Conservation (phyloP, 148 eudicot genomes). For the Chenopodium berlandieri region DNA sequence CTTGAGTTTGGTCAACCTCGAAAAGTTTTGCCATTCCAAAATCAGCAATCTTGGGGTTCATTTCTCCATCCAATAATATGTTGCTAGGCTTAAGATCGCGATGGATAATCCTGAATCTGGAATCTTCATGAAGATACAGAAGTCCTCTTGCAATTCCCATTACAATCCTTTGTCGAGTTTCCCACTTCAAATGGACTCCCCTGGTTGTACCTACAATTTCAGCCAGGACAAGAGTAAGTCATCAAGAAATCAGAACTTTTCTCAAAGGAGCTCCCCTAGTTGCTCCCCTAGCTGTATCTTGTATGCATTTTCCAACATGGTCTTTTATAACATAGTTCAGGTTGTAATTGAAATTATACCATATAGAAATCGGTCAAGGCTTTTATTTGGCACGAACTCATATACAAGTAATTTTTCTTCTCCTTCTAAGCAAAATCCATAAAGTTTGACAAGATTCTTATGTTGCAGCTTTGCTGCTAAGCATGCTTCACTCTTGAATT, state of each 20-base stretch:
- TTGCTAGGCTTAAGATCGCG: constrained; percentile 81
- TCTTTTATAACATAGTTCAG: no score
- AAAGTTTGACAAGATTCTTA: constrained; percentile 31
- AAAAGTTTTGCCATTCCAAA: constrained; percentile 73
- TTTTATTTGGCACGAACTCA: constrained; percentile 33
- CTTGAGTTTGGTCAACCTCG: constrained; percentile 59
- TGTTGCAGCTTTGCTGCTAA: constrained; percentile 35
- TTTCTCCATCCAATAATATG: constrained; percentile 61
- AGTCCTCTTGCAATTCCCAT: constrained; percentile 79
- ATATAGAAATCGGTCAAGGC: constrained; percentile 27
- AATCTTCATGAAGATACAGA: constrained; percentile 66
- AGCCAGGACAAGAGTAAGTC: neutral
- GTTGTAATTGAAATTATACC: constrained; percentile 11
- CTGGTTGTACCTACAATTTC: neutral
- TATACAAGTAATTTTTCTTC: constrained; percentile 35
- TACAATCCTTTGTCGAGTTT: constrained; percentile 36
- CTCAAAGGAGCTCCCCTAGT: no score
- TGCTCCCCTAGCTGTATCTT: no score
- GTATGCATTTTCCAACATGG: neutral
- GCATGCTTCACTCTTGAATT: constrained; percentile 30
- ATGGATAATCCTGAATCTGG: constrained; percentile 56
- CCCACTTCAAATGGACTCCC: constrained; percentile 26
- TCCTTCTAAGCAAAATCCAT: constrained; percentile 29
- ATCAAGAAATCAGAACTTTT: no score
- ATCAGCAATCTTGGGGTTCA: constrained; percentile 70